These are phyloP conservation scores for Trichoderma sp. DNA, from an alignment of 2,329 filamentous ascomycete genomes.

Conservation along the genomic window DNA sequence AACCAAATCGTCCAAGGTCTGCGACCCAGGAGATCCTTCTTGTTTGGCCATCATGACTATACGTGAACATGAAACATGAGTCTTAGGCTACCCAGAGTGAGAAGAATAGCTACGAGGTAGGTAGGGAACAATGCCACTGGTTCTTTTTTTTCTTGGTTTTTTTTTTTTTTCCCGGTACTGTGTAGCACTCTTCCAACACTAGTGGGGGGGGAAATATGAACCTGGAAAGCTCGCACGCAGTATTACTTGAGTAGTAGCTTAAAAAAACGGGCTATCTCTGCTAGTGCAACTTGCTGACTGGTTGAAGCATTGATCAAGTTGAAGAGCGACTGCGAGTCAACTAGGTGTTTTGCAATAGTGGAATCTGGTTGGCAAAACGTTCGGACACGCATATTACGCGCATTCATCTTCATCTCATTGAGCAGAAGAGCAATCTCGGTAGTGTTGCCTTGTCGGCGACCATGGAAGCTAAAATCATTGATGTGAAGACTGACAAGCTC, in stretches of 20 bases:
- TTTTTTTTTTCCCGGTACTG: not conserved
- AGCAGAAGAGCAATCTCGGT: conserved; percentile 48
- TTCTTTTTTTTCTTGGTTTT: not conserved
- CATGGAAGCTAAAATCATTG: conserved; percentile 55
- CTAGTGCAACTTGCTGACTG: conserved; percentile 45
- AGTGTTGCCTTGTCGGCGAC: conserved; percentile 43
- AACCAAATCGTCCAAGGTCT: conserved; percentile 49
- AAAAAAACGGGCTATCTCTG: conserved; percentile 55
- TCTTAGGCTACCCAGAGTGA: not conserved
- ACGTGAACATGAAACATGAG: not conserved
- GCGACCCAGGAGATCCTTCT: conserved; percentile 22
- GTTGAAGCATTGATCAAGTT: conserved; percentile 48
- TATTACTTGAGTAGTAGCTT: conserved; percentile 43
- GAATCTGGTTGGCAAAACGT: conserved; percentile 59
- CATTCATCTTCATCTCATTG: conserved; percentile 52
- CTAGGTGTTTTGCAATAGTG: conserved; percentile 56
- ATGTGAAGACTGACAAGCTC: conserved; percentile 52
- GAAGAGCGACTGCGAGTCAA: conserved; percentile 52
- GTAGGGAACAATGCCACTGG: not conserved
- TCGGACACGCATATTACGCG: conserved; percentile 51
- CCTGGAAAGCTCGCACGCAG: not conserved
- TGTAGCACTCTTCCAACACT: not conserved
- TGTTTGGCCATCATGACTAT: not conserved
- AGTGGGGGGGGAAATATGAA: not conserved
- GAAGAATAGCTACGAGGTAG: not conserved